Conservation (phyloP, 2,329 filamentous ascomycete genomes). For the Aspergillus chevalieri region DNA sequence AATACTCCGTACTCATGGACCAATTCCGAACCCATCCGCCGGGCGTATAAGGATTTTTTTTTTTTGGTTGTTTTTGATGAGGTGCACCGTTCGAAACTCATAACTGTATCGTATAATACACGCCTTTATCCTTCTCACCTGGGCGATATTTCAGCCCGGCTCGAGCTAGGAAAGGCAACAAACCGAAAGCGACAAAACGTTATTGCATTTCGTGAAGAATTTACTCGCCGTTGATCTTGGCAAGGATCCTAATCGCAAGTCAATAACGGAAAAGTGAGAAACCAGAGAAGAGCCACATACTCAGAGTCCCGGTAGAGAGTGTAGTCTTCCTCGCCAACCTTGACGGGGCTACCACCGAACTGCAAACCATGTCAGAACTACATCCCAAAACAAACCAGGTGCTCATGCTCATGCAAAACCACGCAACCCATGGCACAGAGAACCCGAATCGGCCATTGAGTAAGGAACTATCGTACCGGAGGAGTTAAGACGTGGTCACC, state of each 20-base stretch:
- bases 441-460: no score
- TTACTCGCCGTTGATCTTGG: slow-evolving; percentile 99
- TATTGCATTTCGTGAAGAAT: slow-evolving; percentile 16
- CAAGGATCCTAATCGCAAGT: slow-evolving; percentile 66
- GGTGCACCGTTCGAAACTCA: slow-evolving; percentile 18
- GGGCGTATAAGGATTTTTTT: slow-evolving; percentile 3
- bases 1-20: neutral
- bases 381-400: slow-evolving; percentile 4
- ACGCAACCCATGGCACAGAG: no score
- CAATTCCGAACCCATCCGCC: neutral
- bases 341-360: slow-evolving; percentile 91
- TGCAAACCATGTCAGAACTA: slow-evolving; percentile 35
- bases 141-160: slow-evolving; percentile 13
- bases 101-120: slow-evolving; percentile 32
- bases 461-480: slow-evolving; percentile 56
- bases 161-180: slow-evolving; percentile 12
- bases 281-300: slow-evolving; percentile 54
- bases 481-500: slow-evolving; percentile 96
- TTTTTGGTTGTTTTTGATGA: slow-evolving; percentile 16
- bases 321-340: slow-evolving; percentile 96
- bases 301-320: slow-evolving; percentile 95
- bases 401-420: neutral
- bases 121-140: slow-evolving; percentile 9
- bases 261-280: slow-evolving; percentile 7
- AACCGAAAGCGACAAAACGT: neutral